Evolutionary conservation across 306 rosid species (phyloP).

Genomic region (Vigna angularis): DNA sequence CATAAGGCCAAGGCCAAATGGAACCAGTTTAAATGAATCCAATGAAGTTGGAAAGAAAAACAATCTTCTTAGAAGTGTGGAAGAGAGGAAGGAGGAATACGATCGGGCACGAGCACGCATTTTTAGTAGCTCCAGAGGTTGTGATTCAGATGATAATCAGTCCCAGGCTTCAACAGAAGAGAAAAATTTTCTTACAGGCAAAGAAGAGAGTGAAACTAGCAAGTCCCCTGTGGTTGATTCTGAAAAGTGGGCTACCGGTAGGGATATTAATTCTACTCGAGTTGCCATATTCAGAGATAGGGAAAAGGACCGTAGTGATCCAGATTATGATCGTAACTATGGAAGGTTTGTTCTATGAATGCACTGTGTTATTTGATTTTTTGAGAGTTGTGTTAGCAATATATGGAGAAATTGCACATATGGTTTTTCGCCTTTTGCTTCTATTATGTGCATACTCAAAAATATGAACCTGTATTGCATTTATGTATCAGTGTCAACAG

Average conservation of each 20-base stretch:
- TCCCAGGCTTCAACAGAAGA: slow-evolving; percentile 52
- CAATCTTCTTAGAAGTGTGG: slow-evolving; percentile 67
- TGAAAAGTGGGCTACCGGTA: slow-evolving; percentile 48
- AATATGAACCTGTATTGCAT: background rate
- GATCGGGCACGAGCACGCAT: slow-evolving; percentile 87
- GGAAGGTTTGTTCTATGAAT: slow-evolving; percentile 54
- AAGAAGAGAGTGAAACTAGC: slow-evolving; percentile 58
- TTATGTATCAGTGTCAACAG: background rate
- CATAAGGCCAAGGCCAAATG: slow-evolving; percentile 63
- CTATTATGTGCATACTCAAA: background rate
- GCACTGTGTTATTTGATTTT: background rate
- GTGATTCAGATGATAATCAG: slow-evolving; percentile 50
- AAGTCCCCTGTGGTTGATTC: slow-evolving; percentile 46
- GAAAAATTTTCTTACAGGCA: slow-evolving; percentile 38
- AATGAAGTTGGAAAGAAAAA: slow-evolving; percentile 51
- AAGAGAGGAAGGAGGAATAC: slow-evolving; percentile 86
- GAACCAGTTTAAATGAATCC: slow-evolving; percentile 48
- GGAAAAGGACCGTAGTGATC: slow-evolving; percentile 83
- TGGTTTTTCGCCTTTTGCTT: slow-evolving; percentile 11
- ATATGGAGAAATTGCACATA: slow-evolving; percentile 5
- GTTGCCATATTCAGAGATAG: slow-evolving; percentile 84
- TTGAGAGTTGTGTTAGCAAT: slow-evolving; percentile 21
- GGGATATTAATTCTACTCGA: slow-evolving; percentile 61
- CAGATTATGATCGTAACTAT: slow-evolving; percentile 84
- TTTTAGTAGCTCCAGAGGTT: slow-evolving; percentile 57